phyloP scores from a whole-genome alignment of 148 eudicot species.

The Polygonum aviculare region DNA sequence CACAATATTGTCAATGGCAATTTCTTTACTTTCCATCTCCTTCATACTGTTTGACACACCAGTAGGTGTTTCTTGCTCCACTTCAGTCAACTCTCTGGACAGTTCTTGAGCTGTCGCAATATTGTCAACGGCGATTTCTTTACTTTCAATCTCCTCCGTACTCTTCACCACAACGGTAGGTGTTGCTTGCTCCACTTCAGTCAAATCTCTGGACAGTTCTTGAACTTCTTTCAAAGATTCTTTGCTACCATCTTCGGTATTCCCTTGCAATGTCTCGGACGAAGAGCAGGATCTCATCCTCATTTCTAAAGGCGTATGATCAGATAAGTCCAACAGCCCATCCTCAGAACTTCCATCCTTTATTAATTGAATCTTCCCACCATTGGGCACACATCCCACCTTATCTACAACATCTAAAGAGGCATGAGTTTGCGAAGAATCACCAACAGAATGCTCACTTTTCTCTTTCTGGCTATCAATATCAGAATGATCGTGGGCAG shows the following conservation, averaged over 20 bases:
- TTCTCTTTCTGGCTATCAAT: neutral
- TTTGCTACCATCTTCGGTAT: neutral
- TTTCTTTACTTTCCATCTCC: neutral
- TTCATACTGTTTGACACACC: neutral
- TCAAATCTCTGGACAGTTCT: neutral
- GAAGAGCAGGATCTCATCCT: neutral
- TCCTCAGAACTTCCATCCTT: neutral
- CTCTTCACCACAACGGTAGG: neutral
- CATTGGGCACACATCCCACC: neutral
- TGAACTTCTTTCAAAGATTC: neutral
- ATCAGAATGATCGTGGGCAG: neutral
- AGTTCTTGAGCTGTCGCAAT: neutral
- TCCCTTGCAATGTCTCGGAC: neutral
- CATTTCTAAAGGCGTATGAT: neutral
- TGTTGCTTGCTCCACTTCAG: neutral
- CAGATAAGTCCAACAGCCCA: neutral
- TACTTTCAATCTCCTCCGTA: neutral
- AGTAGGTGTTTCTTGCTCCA: neutral
- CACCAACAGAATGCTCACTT: neutral
- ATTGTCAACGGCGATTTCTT: neutral
- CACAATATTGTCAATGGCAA: neutral
- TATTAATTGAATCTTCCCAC: neutral
- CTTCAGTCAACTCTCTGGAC: neutral
- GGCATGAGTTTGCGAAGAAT: neutral
- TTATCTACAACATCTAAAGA: neutral